Evolutionary conservation across 148 eudicot genomes (phyloP).

Genomic region (Drosera capensis): DNA sequence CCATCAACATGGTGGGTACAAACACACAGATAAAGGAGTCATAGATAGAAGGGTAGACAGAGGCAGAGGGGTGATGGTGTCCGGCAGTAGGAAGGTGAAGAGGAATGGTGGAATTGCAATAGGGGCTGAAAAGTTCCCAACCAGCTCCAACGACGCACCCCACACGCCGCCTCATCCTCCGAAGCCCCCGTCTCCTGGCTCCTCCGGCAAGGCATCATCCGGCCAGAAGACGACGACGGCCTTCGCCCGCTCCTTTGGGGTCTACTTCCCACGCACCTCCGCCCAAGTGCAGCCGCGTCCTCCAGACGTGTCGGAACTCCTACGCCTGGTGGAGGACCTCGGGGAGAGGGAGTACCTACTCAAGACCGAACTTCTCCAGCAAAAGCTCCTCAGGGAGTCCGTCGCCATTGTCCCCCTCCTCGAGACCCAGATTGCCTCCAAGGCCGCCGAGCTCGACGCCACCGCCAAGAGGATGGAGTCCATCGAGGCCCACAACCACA

Average conservation of each 20-base stretch:
- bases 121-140: too few relatives aligned
- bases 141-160: too few relatives aligned
- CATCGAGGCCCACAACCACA: constrained; percentile 40
- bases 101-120: too few relatives aligned
- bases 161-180: too few relatives aligned
- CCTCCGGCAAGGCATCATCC: too few relatives aligned
- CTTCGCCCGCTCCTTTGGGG: constrained; percentile 67
- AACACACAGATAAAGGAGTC: too few relatives aligned
- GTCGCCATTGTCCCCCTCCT: constrained; percentile 56
- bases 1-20: too few relatives aligned
- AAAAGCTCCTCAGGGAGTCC: constrained; percentile 53
- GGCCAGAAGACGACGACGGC: too few relatives aligned
- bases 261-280: constrained; percentile 67
- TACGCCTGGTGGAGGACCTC: constrained; percentile 54
- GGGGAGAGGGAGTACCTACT: constrained; percentile 53
- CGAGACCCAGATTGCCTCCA: constrained; percentile 40
- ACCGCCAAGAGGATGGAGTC: constrained; percentile 18
- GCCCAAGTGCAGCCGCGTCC: constrained; percentile 89
- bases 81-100: too few relatives aligned
- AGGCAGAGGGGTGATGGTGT: too few relatives aligned
- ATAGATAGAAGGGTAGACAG: too few relatives aligned
- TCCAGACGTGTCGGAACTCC: constrained; percentile 55
- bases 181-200: too few relatives aligned
- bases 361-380: constrained; percentile 49
- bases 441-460: constrained; percentile 16